phyloP scores from a whole-genome alignment of 768 basidiomycete species.

The Leccinum pellstonianum region DNA sequence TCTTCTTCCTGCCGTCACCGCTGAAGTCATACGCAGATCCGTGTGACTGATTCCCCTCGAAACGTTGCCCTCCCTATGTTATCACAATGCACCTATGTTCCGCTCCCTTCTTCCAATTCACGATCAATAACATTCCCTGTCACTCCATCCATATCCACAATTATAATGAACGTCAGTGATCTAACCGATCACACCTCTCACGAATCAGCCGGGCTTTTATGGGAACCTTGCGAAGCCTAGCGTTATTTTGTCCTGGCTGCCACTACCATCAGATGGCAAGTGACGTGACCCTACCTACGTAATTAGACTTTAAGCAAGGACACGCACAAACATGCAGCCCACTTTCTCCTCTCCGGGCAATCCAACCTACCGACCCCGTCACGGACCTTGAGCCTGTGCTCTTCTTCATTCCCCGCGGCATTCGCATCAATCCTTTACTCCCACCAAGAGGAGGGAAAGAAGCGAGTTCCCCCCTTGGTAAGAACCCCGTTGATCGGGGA shows the following conservation, averaged over 20 bases:
- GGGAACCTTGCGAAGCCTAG: constrained; percentile 13
- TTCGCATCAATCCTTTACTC: constrained; percentile 22
- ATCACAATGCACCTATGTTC: constrained; percentile 17
- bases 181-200: constrained; percentile 12
- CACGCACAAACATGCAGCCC: constrained; percentile 30
- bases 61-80: constrained; percentile 17
- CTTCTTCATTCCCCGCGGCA: constrained; percentile 33
- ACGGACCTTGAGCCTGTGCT: constrained; percentile 24
- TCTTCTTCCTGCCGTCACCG: constrained; percentile 21
- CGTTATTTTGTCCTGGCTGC: constrained; percentile 8
- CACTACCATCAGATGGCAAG: constrained; percentile 27
- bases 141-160: constrained; percentile 15
- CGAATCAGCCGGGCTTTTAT: constrained; percentile 13
- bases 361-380: constrained; percentile 13
- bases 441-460: constrained; percentile 15
- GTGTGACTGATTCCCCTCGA: constrained; percentile 24
- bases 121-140: constrained; percentile 22
- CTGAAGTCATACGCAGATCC: constrained; percentile 34
- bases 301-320: constrained; percentile 39
- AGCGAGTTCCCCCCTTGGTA: constrained; percentile 3
- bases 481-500: constrained; percentile 23
- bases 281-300: constrained; percentile 35
- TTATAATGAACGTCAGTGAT: constrained; percentile 17
- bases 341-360: constrained; percentile 18
- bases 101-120: constrained; percentile 21